Percentiles rank a stretch among this genome's conserved stretches.
Evolutionary conservation across 2,329 filamentous ascomycete genomes (phyloP).

Genomic region (Nemania sp.): DNA sequence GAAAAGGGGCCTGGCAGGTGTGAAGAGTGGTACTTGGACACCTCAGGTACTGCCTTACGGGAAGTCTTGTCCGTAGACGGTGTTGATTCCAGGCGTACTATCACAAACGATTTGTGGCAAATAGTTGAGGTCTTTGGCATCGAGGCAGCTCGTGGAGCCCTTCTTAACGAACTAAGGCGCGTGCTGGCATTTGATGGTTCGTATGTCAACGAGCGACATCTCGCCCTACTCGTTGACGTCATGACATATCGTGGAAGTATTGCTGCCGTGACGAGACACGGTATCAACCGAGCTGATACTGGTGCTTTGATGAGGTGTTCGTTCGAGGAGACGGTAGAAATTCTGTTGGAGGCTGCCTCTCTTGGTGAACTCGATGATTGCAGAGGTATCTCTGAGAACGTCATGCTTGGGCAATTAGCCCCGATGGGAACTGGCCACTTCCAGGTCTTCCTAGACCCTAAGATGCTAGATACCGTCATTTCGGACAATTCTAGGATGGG

Average conservation of each 20-base stretch:
- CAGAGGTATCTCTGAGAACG: conserved; percentile 97
- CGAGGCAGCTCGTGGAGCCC: conserved; percentile 87
- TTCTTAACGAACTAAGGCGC: conserved; percentile 88
- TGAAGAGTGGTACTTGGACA: conserved; percentile 96
- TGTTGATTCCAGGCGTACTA: conserved; percentile 86
- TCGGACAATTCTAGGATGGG: conserved; percentile 90
- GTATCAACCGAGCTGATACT: conserved; percentile 98
- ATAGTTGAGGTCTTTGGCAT: conserved; percentile 96
- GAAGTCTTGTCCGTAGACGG: conserved; percentile 88
- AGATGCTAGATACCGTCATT: conserved; percentile 95
- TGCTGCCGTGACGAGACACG: conserved; percentile 96
- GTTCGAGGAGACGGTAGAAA: conserved; percentile 99
- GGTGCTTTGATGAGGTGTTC: conserved; percentile 99
- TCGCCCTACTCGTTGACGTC: conserved; percentile 93
- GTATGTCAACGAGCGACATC: conserved; percentile 98
- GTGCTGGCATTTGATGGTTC: conserved; percentile 99
- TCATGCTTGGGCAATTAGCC: conserved; percentile 97
- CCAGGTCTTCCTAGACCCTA: conserved; percentile 90
- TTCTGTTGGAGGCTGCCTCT: conserved; percentile 93
- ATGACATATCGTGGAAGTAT: conserved; percentile 97
- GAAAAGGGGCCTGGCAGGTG: conserved; percentile 80
- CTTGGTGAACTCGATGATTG: conserved; percentile 97
- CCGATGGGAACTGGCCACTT: conserved; percentile 98
- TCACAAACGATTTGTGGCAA: conserved; percentile 96
- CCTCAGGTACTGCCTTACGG: conserved; percentile 86